Evolutionary conservation across 192 early-diverging fungal species (phyloP).

Genomic region (Physocladia obscura): DNA sequence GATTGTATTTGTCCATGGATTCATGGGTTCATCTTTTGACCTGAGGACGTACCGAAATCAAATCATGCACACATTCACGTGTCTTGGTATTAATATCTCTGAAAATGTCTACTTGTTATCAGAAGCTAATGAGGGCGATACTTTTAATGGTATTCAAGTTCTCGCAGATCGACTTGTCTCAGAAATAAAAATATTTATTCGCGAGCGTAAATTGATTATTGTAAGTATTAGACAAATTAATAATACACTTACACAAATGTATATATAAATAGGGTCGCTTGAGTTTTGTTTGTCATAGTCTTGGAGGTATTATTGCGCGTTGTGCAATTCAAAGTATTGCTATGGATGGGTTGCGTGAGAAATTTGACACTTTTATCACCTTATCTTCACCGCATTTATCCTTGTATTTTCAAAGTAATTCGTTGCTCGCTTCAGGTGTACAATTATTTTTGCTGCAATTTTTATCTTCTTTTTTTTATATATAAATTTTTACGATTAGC

Average conservation of each 20-base stretch:
- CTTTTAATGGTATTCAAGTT: conserved; percentile 17
- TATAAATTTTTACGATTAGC: not conserved
- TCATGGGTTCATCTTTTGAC: conserved; percentile 24
- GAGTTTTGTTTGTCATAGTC: conserved; percentile 33
- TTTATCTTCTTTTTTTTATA: not conserved
- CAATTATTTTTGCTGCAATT: not conserved
- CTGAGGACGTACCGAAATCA: conserved; percentile 24
- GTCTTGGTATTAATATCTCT: not conserved
- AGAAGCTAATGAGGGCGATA: conserved; percentile 20
- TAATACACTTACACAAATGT: not conserved
- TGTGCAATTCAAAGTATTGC: conserved; percentile 14
- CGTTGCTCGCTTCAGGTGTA: conserved; percentile 19
- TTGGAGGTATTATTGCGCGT: conserved; percentile 33
- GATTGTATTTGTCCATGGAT: conserved; percentile 36
- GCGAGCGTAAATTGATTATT: not conserved
- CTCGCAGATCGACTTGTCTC: conserved; percentile 25
- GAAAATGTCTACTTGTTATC: conserved; percentile 21
- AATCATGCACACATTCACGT: not conserved
- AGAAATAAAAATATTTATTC: conserved; percentile 21
- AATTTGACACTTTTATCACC: conserved; percentile 27
- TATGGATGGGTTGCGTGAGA: conserved; percentile 4
- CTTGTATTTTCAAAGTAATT: conserved; percentile 24
- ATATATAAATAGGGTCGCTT: conserved; percentile 4
- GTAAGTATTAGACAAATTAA: not conserved
- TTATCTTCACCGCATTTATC: conserved; percentile 30